Evolutionary conservation across 176 grass and related monocot species (phyloP).

Genomic region (Eleusine coracana): DNA sequence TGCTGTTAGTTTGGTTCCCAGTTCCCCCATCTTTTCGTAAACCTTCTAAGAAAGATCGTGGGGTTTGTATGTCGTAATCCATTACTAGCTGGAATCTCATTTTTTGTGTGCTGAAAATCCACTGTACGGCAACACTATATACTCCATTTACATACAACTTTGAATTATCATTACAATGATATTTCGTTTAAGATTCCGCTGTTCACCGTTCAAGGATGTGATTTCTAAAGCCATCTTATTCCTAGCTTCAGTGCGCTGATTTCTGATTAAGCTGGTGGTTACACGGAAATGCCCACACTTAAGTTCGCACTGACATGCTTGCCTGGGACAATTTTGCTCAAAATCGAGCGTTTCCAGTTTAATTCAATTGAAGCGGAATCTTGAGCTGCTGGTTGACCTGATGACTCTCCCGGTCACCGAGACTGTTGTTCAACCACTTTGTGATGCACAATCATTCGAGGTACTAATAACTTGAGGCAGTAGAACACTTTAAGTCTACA

Average conservation of each 20-base stretch:
- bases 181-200: background rate
- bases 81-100: constrained; percentile 20
- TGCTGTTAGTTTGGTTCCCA: constrained; percentile 6
- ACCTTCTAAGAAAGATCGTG: constrained; percentile 62
- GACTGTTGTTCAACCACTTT: constrained; percentile 5
- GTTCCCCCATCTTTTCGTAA: constrained; percentile 57
- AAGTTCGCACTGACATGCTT: background rate
- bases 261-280: constrained; percentile 6
- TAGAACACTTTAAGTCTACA: background rate
- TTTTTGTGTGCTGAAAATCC: constrained; percentile 14
- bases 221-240: background rate
- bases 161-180: background rate
- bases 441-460: constrained; percentile 3
- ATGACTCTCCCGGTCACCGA: background rate
- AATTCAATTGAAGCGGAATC: background rate
- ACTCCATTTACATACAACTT: background rate
- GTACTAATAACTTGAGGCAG: background rate
- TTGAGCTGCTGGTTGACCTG: constrained; percentile 14
- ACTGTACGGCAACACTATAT: constrained; percentile 18
- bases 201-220: background rate
- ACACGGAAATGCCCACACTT: constrained; percentile 28
- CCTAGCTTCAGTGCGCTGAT: background rate
- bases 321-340: background rate
- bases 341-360: background rate
- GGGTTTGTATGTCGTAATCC: constrained; percentile 25